A percentile compares a stretch with the other conserved stretches of the same genome.
phyloP scores from a whole-genome alignment of 1,284 basidiomycete species.

The Hymenochaete sp. region DNA sequence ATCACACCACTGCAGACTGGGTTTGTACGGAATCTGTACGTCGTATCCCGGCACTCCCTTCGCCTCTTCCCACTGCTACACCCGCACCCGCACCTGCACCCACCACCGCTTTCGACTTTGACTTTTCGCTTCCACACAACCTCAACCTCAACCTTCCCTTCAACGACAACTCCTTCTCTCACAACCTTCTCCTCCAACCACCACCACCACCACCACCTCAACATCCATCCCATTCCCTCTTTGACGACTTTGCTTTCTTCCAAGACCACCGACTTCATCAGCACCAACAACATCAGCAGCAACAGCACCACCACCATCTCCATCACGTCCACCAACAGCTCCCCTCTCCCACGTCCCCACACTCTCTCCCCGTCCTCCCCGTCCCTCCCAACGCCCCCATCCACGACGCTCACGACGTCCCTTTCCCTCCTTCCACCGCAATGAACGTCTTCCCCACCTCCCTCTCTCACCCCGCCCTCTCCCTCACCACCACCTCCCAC shows the following conservation, averaged over 20 bases:
- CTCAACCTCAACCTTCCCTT: not conserved
- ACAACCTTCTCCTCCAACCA: not conserved
- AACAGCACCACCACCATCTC: not conserved
- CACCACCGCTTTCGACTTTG: constrained; percentile 12
- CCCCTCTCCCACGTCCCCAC: constrained; percentile 1
- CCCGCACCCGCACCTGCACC: constrained; percentile 1
- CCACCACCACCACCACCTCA: not conserved
- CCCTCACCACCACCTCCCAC: no score
- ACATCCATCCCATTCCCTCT: not conserved
- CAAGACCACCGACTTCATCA: not conserved
- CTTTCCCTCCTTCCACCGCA: no score
- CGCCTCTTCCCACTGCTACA: constrained; percentile 1
- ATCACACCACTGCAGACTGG: no score
- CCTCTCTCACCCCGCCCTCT: no score
- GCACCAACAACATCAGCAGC: not conserved
- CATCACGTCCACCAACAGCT: constrained; percentile 1
- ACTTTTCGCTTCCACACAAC: constrained; percentile 9
- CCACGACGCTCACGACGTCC: no score
- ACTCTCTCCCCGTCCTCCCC: not conserved
- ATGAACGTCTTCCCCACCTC: no score
- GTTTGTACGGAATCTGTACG: not conserved
- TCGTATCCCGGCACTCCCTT: not conserved
- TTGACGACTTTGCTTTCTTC: not conserved
- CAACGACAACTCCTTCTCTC: not conserved
- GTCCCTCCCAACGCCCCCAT: not conserved